Evolutionary conservation across 305 asterid species (phyloP), one percentile per base, ranked within the genome.

Genomic region (Petunia hybrid): DNA sequence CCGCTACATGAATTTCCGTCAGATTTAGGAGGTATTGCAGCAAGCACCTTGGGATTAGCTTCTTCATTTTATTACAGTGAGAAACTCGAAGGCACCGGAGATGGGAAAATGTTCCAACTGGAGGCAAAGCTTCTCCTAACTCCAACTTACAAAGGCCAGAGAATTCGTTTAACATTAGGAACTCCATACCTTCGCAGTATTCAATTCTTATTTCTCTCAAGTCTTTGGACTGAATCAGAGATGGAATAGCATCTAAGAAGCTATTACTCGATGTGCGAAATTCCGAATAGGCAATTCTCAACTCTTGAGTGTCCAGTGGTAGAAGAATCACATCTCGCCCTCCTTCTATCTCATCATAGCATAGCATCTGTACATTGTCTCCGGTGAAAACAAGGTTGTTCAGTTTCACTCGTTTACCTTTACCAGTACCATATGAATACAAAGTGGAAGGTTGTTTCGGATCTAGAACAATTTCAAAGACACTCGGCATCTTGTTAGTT

Each of bases 81-180:
- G 1, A 3, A 16, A 73, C 53, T 35, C 2, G 3, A 12, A 81
- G 14, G 2, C 13, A 4, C 1, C 12, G 7, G 42, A 82, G 81
- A 7, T 40, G 73, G 22, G 81, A 76, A 56, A 77, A 53, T 7
- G 53, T 36, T 4, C 71, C 71, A 5, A 6, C 61, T 56, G 60
- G 80, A 36, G 84, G 80, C 6, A 71, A 40, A 4, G 36, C 9
- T 45, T 1, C 63, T 9, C 1, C 53, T 22, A 13, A n/a, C 4
- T 43, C 70, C 4, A 9, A 39, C 22, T 55, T 43, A 48, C 53
- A 1, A 13, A 74, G 57, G 35, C 76, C 53, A 41, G 38, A 35
- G 8, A 81, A 64, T 61, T 63, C 64, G 5, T 74, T 76, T 57
- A 81, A 73, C 55, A 81, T 8, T 60, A 82, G 38, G 61, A 62